phyloP scores from a whole-genome alignment of 2,329 filamentous ascomycete genomes.

The Pseudophaeomoniella oleicola region DNA sequence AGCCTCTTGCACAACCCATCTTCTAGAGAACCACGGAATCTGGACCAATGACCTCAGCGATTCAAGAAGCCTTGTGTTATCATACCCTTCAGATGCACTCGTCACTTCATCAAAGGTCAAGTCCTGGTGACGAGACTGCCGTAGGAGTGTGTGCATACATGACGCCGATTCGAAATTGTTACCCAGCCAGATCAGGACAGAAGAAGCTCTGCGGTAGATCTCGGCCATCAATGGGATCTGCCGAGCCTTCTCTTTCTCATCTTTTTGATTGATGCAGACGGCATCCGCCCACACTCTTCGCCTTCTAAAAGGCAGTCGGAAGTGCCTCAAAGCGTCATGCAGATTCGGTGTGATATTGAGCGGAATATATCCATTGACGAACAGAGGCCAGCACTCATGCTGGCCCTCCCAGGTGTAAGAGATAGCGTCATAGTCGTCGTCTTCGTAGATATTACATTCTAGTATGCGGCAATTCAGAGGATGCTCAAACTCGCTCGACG shows the following conservation, averaged over 20 bases:
- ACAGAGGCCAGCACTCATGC: neutral
- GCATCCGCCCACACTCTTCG: slow-evolving; percentile 1
- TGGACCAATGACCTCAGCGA: neutral
- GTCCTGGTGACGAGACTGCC: neutral
- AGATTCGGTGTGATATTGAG: neutral
- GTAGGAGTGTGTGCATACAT: too few species aligned
- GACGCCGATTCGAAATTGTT: too few species aligned
- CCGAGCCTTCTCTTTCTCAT: neutral
- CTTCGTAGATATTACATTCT: neutral
- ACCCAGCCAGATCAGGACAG: neutral
- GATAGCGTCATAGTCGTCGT: neutral
- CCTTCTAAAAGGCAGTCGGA: neutral
- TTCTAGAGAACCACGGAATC: slow-evolving; percentile 1
- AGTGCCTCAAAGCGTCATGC: neutral
- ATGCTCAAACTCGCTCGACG: neutral
- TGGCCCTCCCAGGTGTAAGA: neutral
- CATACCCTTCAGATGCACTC: neutral
- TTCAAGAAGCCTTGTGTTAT: neutral
- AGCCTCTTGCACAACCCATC: slow-evolving; percentile 2
- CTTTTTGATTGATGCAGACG: slow-evolving; percentile 1
- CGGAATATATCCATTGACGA: neutral
- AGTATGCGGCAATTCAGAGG: neutral
- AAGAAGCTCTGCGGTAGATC: neutral
- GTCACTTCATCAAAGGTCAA: neutral
- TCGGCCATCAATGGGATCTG: neutral